These are phyloP conservation scores for Nicotiana tomentosiformis DNA, from an alignment of 257 asterid genomes.

Conservation along the genomic window DNA sequence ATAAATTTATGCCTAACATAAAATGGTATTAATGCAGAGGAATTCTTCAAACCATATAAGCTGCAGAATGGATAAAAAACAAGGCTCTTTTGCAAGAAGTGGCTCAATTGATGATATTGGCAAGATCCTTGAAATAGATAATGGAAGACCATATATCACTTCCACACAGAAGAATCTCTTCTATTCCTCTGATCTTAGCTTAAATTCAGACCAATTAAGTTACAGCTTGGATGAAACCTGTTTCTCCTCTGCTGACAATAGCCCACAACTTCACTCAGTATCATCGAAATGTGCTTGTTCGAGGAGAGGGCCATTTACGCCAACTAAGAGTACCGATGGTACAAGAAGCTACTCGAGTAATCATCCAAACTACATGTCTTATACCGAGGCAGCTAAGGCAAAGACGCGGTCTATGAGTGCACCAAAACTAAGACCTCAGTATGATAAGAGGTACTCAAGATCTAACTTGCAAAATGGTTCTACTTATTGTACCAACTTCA, in stretches of 20 bases:
- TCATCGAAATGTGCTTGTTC: slow-evolving; percentile 31
- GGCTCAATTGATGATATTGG: slow-evolving; percentile 23
- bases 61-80: neutral
- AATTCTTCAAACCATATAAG: slow-evolving; percentile 23
- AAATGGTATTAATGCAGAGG: slow-evolving; percentile 32
- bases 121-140: slow-evolving; percentile 55
- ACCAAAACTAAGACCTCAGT: slow-evolving; percentile 66
- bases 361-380: slow-evolving; percentile 73
- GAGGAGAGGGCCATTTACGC: slow-evolving; percentile 50
- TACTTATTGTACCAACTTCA: slow-evolving; percentile 25
- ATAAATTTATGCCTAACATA: neutral
- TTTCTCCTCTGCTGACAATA: slow-evolving; percentile 45
- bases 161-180: slow-evolving; percentile 35
- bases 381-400: slow-evolving; percentile 75
- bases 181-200: slow-evolving; percentile 48
- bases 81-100: slow-evolving; percentile 11
- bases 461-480: slow-evolving; percentile 28
- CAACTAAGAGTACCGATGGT: slow-evolving; percentile 36
- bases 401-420: slow-evolving; percentile 81
- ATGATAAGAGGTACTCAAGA: slow-evolving; percentile 57
- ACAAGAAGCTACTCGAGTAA: slow-evolving; percentile 48
- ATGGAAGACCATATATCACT: slow-evolving; percentile 16
- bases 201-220: slow-evolving; percentile 35
- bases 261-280: slow-evolving; percentile 47
- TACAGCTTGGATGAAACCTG: slow-evolving; percentile 38